Conservation (phyloP, 2,329 filamentous ascomycete species). For the Apiospora hydei region DNA sequence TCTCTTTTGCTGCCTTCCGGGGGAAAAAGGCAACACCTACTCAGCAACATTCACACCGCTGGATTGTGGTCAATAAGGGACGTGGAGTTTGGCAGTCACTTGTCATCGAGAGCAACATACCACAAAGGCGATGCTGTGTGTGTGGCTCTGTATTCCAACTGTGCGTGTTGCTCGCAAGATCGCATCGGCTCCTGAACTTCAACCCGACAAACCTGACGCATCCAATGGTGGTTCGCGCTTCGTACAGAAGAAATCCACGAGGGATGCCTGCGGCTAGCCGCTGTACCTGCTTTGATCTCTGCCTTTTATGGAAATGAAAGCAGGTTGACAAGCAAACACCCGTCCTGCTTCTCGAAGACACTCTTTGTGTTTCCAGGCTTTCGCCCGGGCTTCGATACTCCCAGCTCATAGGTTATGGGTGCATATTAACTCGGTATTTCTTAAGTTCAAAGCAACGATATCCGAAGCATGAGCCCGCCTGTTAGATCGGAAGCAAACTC, state of each 20-base stretch:
- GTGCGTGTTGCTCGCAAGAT: background rate
- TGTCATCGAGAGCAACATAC: conserved; percentile 5
- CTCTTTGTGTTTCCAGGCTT: background rate
- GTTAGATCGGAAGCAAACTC: background rate
- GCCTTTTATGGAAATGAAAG: background rate
- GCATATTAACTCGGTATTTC: background rate
- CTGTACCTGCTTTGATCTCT: conserved; percentile 23
- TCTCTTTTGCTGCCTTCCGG: background rate
- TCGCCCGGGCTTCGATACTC: background rate
- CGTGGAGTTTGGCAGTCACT: background rate
- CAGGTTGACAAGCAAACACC: background rate
- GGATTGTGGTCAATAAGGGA: background rate
- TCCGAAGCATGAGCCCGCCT: background rate
- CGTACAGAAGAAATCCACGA: conserved; percentile 15
- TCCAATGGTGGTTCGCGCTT: background rate
- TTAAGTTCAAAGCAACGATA: background rate
- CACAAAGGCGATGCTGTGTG: conserved; percentile 13
- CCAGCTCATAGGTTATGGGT: background rate
- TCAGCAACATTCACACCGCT: background rate
- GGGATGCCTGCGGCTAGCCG: conserved; percentile 24
- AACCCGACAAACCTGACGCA: background rate
- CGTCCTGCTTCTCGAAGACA: background rate
- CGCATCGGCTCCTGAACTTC: background rate
- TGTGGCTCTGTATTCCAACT: conserved; percentile 8
- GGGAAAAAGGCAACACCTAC: background rate